These are phyloP conservation scores for Entoloma clypeatum DNA, from an alignment of 1,284 basidiomycete species.

Conservation along the genomic window DNA sequence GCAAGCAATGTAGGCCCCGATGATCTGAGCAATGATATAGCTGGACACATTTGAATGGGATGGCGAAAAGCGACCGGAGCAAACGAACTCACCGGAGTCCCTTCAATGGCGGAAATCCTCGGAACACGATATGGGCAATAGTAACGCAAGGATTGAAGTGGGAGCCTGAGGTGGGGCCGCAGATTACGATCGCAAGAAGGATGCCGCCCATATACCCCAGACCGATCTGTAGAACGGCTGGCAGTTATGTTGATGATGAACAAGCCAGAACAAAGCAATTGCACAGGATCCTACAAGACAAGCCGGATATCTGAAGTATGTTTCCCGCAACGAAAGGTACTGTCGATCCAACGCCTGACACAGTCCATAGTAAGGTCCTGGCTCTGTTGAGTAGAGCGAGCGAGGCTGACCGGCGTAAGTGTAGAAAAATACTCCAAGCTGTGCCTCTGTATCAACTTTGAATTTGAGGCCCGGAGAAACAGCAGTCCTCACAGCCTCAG, in stretches of 20 bases:
- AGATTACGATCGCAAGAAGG: slow-evolving; percentile 53
- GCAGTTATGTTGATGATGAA: slow-evolving; percentile 17
- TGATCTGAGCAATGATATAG: slow-evolving; percentile 60
- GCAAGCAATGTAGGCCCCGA: slow-evolving; percentile 62
- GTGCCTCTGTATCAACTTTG: slow-evolving; percentile 3
- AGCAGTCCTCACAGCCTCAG: slow-evolving; percentile 51
- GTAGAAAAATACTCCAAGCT: slow-evolving; percentile 36
- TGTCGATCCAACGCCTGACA: slow-evolving; percentile 55
- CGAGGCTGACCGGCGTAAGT: slow-evolving; percentile 50
- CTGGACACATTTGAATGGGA: slow-evolving; percentile 30
- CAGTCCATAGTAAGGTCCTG: neutral
- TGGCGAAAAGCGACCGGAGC: neutral
- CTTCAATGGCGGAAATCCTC: slow-evolving; percentile 53
- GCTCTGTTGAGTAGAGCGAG: neutral
- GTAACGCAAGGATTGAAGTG: slow-evolving; percentile 66
- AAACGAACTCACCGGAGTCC: slow-evolving; percentile 39
- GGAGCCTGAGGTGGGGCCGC: slow-evolving; percentile 54
- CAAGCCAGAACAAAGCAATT: neutral
- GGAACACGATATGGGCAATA: slow-evolving; percentile 50
- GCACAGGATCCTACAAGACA: slow-evolving; percentile 56
- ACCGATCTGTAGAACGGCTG: slow-evolving; percentile 61
- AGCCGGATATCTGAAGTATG: slow-evolving; percentile 35
- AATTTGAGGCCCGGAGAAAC: neutral
- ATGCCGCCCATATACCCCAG: slow-evolving; percentile 63
- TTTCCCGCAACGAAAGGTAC: slow-evolving; percentile 53